Base-by-base conservation (phyloP, 2,329 filamentous ascomycete genomes). In the Pyrenochaeta sp. region DNA sequence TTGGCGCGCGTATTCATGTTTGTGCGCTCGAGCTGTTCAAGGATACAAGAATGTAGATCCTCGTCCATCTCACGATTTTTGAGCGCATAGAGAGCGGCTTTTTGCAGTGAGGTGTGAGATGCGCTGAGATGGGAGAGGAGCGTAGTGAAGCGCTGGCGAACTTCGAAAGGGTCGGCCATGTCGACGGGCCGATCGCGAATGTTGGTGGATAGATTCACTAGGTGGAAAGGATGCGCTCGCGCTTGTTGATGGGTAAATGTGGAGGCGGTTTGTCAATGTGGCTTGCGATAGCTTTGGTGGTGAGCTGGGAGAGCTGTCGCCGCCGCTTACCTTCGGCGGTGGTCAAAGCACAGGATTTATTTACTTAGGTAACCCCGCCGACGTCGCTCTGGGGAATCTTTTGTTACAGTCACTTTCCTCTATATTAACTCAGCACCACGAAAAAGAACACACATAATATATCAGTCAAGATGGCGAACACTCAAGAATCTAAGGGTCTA, bases 1-100 rank as follows among this genome's bases (percentile, higher is more conserved):
- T 99, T 99, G 54, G 95, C 96, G 56, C 94, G 85, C 45, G 89
- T 96, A 77, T 99, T 99, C 90, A 99, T 96, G 63, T 91, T 94
- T 64, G 91, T 96, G 85, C 87, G 85, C 76, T 98, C 94, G 27
- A 99, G 83, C 76, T 98, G 94, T 78, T 99, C 95, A 37, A 99
- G 79, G 68, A 99, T 98, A 77, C 96, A 99, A 17, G 91, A 96
- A 76, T 99, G 95, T 66, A 99, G 81, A 77, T 99, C 95, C 79
- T 99, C 96, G 73, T 96, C 92, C 87, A 96, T 91, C 69, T 98
- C 93, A 62, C 88, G 87, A 79, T 97, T 91, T 77, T 92, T 96
- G 58, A 99, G 83, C 12, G 95, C 95, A 87, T 96, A 99, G 74
- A 93, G 89, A 23, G 95, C 94, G 2, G 93, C 91, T 79, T 97